phyloP scores from a whole-genome alignment of 75 land plant genomes.

The Adiantum capillusveneris region DNA sequence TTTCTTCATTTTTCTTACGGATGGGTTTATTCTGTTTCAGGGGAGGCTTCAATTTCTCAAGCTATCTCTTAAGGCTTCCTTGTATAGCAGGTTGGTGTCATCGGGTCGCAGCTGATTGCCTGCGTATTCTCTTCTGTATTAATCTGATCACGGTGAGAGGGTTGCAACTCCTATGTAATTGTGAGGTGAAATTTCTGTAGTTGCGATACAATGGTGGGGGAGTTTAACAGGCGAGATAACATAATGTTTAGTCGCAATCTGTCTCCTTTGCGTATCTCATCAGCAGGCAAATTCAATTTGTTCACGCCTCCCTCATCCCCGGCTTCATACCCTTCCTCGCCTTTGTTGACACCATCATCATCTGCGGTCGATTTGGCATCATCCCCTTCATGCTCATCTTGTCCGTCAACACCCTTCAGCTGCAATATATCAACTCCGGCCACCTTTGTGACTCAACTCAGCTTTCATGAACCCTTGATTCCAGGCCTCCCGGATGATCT shows the following conservation, averaged over 20 bases:
- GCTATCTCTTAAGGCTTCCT: too few species aligned
- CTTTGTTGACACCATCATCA: slow-evolving; percentile 3
- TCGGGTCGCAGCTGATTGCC: too few species aligned
- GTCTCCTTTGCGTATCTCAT: slow-evolving; percentile 4
- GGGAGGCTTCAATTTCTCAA: too few species aligned
- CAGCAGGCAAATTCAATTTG: neutral
- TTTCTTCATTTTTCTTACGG: too few species aligned
- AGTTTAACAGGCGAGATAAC: slow-evolving; percentile 1
- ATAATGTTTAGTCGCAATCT: neutral
- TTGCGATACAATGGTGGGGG: neutral
- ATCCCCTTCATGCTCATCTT: slow-evolving; percentile 2
- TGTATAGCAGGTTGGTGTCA: too few species aligned
- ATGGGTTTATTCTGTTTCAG: too few species aligned
- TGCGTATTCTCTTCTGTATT: too few species aligned
- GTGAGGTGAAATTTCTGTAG: too few species aligned
- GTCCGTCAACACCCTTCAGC: slow-evolving; percentile 3
- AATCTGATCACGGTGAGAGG: too few species aligned
- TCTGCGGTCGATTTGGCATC: slow-evolving; percentile 1
- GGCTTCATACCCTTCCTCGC: neutral
- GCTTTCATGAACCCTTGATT: slow-evolving; percentile 3
- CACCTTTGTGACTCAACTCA: neutral
- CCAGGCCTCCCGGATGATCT: slow-evolving; percentile 11
- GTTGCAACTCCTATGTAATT: too few species aligned
- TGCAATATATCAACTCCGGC: neutral
- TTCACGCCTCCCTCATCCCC: neutral